Conservation (phyloP, 768 basidiomycete genomes). For the Clavulina sp. region DNA sequence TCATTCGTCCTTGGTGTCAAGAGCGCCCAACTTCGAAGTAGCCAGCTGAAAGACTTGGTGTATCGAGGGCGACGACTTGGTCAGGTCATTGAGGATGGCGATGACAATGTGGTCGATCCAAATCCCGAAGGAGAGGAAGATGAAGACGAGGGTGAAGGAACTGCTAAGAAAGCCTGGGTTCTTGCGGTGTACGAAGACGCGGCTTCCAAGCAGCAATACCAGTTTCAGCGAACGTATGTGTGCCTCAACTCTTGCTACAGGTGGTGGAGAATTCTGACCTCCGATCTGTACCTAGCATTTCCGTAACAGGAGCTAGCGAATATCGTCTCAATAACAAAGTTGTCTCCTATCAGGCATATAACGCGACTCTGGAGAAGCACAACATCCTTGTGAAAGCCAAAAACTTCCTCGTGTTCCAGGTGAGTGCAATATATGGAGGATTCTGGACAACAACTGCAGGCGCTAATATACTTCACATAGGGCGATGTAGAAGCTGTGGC, state of each 20-base stretch:
- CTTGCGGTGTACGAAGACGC: slow-evolving; percentile 74
- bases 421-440: not conserved
- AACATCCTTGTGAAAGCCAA: slow-evolving; percentile 98
- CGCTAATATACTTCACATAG: slow-evolving; percentile 1
- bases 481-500: slow-evolving; percentile 98
- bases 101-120: too few species aligned
- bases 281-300: slow-evolving; percentile 50
- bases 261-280: slow-evolving; percentile 5
- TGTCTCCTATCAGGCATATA: slow-evolving; percentile 80
- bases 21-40: slow-evolving; percentile 80
- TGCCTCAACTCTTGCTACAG: not conserved
- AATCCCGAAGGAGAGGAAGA: slow-evolving; percentile 19
- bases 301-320: slow-evolving; percentile 71
- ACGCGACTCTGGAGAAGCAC: slow-evolving; percentile 66
- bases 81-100: slow-evolving; percentile 23
- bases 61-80: slow-evolving; percentile 72
- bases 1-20: slow-evolving; percentile 97
- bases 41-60: slow-evolving; percentile 87
- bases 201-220: slow-evolving; percentile 57
- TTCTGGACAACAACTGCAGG: not conserved
- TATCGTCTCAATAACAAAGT: slow-evolving; percentile 70
- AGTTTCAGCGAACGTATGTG: slow-evolving; percentile 80
- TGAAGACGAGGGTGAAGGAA: slow-evolving; percentile 54
- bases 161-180: slow-evolving; percentile 90
- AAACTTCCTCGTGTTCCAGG: slow-evolving; percentile 96